Evolutionary conservation across 192 early-diverging fungal species (phyloP).

Genomic region (Coemansia guatemalensis): DNA sequence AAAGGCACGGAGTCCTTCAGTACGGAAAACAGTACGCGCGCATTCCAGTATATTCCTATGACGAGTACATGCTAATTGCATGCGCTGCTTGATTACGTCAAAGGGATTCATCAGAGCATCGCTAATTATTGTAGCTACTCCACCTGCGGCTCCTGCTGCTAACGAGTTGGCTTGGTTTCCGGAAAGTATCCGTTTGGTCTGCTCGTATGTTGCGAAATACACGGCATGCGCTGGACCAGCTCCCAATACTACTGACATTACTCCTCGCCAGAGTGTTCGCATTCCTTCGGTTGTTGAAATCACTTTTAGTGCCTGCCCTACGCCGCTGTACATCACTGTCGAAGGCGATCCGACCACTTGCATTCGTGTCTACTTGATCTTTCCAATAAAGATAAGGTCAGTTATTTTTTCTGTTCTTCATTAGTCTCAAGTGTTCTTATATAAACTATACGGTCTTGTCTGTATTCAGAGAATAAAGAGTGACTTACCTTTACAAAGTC

Average conservation of each 20-base stretch:
- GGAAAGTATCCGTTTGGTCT: conserved; percentile 77
- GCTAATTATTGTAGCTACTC: conserved; percentile 80
- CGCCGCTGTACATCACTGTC: conserved; percentile 67
- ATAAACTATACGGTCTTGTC: too few relatives aligned
- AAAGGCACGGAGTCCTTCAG: conserved; percentile 83
- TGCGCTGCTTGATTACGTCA: conserved; percentile 96
- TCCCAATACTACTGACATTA: conserved; percentile 88
- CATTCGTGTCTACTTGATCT: conserved; percentile 80
- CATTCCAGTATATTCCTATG: conserved; percentile 74
- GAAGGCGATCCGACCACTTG: conserved; percentile 76
- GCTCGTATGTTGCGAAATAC: conserved; percentile 94
- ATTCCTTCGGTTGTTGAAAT: conserved; percentile 77
- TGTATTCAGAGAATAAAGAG: too few relatives aligned
- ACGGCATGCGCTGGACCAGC: conserved; percentile 95
- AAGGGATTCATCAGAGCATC: conserved; percentile 97
- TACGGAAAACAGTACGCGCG: conserved; percentile 62
- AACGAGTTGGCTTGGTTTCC: conserved; percentile 55
- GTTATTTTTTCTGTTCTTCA: neutral
- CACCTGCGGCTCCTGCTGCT: conserved; percentile 79
- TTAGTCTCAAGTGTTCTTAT: too few relatives aligned
- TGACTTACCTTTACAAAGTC: conserved; percentile 85
- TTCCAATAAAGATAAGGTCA: neutral
- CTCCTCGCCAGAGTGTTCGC: conserved; percentile 87
- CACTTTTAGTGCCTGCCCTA: conserved; percentile 65
- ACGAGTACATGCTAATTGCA: conserved; percentile 80